Conservation (phyloP, 2,329 filamentous ascomycete genomes). For the Colletotrichum higginsianum region DNA sequence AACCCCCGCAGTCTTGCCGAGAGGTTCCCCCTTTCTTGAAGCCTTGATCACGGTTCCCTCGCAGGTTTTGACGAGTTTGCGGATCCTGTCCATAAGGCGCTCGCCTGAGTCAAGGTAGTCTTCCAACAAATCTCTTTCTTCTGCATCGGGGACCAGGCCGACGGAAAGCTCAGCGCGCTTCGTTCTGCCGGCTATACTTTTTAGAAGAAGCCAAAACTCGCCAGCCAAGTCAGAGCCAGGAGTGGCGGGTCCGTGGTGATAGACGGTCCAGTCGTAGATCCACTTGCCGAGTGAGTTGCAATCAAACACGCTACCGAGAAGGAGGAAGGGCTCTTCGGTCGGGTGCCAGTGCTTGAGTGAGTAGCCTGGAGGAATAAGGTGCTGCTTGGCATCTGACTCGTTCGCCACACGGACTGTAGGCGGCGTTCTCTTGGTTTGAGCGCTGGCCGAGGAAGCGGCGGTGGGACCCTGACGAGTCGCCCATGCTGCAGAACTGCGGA, state of each 20-base stretch:
- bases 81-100: conserved; percentile 87
- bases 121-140: conserved; percentile 85
- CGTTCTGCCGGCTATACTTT: conserved; percentile 93
- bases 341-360: conserved; percentile 99
- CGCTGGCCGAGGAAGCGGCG: conserved; percentile 64
- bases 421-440: conserved; percentile 56
- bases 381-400: conserved; percentile 71
- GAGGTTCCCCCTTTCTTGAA: conserved; percentile 82
- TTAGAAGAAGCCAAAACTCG: conserved; percentile 94
- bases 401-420: conserved; percentile 63
- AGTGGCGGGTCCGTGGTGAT: conserved; percentile 84
- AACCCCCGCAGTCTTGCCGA: conserved; percentile 92
- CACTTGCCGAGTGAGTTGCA: conserved; percentile 98
- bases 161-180: conserved; percentile 89
- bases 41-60: conserved; percentile 93
- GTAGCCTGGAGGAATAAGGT: conserved; percentile 89
- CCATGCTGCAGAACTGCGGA: conserved; percentile 64
- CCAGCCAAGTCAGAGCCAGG: conserved; percentile 93
- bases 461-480: conserved; percentile 64
- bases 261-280: conserved; percentile 99
- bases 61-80: conserved; percentile 90
- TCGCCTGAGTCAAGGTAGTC: conserved; percentile 94
- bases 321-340: conserved; percentile 90
- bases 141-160: conserved; percentile 77
- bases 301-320: conserved; percentile 96